A percentile compares a stretch with the other conserved stretches of the same genome.
These are phyloP conservation scores for Candida yuanshanica DNA, from an alignment of 805 yeast genomes.

Conservation along the genomic window DNA sequence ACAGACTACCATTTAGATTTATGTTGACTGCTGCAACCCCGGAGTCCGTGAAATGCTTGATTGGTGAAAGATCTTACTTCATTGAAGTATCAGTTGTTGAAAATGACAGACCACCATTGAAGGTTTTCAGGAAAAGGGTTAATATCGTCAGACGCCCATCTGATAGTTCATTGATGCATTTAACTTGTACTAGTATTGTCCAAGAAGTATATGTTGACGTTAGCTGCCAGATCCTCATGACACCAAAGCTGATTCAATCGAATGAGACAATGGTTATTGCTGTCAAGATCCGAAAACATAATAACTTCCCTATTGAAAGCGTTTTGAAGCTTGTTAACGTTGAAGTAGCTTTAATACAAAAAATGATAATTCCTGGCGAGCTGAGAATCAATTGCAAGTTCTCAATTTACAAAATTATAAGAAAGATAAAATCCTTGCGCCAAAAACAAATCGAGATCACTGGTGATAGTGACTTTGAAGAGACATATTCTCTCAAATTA, in stretches of 20 bases:
- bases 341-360: background rate
- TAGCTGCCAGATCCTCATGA: background rate
- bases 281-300: background rate
- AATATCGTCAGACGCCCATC: conserved; percentile 11
- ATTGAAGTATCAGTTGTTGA: conserved; percentile 2
- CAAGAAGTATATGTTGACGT: background rate
- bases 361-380: background rate
- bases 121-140: background rate
- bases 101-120: background rate
- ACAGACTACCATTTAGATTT: conserved; percentile 21
- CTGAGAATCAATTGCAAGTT: background rate
- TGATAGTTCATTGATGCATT: conserved; percentile 7
- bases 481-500: background rate
- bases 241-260: background rate
- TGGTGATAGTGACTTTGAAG: background rate
- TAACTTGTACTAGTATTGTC: conserved; percentile 5
- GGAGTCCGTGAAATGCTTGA: conserved; percentile 9
- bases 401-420: background rate
- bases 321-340: background rate
- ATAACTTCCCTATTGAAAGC: background rate
- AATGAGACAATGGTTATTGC: background rate
- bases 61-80: conserved; percentile 14
- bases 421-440: background rate
- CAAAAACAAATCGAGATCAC: background rate
- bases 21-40: conserved; percentile 15